Evolutionary conservation across 352 stramenopile genomes (phyloP), one percentile per base, ranked within the genome.

Genomic region (Pythium aquatile): DNA sequence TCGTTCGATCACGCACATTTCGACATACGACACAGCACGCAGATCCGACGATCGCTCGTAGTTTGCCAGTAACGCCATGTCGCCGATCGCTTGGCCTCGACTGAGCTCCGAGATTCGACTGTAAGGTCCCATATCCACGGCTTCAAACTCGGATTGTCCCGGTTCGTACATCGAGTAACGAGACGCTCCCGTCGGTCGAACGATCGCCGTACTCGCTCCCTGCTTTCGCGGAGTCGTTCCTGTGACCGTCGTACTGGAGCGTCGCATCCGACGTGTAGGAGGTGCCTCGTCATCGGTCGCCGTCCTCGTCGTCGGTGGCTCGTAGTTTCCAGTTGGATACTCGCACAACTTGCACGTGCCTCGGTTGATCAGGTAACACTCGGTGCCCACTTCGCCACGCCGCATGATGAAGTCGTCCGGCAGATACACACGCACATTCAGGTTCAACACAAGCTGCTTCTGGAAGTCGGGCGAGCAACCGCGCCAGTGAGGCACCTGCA

Each of bases 331-430:
- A 3, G 24, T 54, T 26, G 47, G 47, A 35, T 54, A 54, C 47
- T 54, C 47, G 14, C 24, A 54, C 24, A 54, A 57, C 52, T 90
- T 77, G 47, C 82, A 90, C 14, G 75, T 67, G 3, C 80, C 84
- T 1, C 77, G 76, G 44, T 91, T 87, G 16, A 93, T 74, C 64
- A 91, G 88, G 68, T 83, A 93, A 61, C 85, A 87, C 26, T 91
- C 76, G 30, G 75, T 73, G 40, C 76, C 79, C 0, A 88, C 74
- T 51, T 91, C 81, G 8, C 75, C 81, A 42, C 78, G 67, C 13
- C 79, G 70, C 32, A 90, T 80, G 39, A 94, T 79, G 39, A 83
- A 93, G 60, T 91, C 81, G 63, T 93, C 85, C 6, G 83, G 82
- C 17, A 91, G 60, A 63, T 90, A 93, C 14, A 93, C 72, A 46